Evolutionary conservation across 176 grass and related monocot species (phyloP), one percentile per base, ranked within the genome.

Genomic region (Olyra latifolia): DNA sequence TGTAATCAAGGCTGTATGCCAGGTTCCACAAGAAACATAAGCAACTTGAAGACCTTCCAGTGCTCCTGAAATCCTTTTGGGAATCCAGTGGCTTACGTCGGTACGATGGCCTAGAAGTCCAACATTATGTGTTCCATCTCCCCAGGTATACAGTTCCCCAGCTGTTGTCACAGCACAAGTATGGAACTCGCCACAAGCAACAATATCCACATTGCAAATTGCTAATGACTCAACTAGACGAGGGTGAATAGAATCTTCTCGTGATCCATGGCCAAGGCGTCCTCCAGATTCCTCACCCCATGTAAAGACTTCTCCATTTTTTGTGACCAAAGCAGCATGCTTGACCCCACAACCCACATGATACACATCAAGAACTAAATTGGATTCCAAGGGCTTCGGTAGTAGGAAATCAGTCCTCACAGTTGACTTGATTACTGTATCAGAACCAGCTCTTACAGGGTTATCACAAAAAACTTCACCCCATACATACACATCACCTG

Each of bases 211-310:
- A 48, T 88, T 87, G 75, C 74, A 77, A 66, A 81, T 64, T 40
- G 79, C 74, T 78, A 99, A 84, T 4, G 82, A 93, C 71, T 89
- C 93, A 19, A 99, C 81, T 20, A 95, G 56, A 62, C 43, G 80
- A 32, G 96, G 96, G 43, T 81, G 88, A 66, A 71, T 67, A 75
- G 53, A 71, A 74, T 99, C 92, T 32, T 84, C 85, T 62, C 64
- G 84, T 75, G 84, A 85, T 69, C 96, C 92, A 98, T 95, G 90
- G 40, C 96, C 96, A 84, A 98, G 90, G 45, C 92, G 77, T 7
- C 95, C 95, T 39, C 90, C 90, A 75, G 84, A 98, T 83, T 98
- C 92, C 25, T 99, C 96, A 48, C 96, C 96, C 96, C 96, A 99
- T 28, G 96, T 91, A 79, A 99, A 99, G 27, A 99, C 80, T 81